phyloP scores from a whole-genome alignment of 2,329 filamentous ascomycete genomes.

The Aureobasidium sp. region DNA sequence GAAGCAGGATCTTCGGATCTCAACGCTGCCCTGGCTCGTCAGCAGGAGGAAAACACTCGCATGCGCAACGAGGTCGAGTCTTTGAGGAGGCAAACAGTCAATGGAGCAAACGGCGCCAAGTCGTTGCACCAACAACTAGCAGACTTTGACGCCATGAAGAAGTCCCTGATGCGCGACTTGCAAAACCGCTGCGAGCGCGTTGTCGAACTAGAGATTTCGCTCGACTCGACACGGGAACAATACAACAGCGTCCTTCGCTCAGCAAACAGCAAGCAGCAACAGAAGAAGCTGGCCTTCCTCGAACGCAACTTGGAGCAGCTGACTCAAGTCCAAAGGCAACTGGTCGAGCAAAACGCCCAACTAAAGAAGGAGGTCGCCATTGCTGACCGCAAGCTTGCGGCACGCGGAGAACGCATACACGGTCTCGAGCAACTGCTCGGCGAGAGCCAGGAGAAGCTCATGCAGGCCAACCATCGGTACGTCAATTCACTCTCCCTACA shows the following conservation, averaged over 20 bases:
- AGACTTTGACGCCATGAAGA: conserved; percentile 99
- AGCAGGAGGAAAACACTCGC: conserved; percentile 73
- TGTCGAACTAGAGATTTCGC: conserved; percentile 93
- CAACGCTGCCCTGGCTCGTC: conserved; percentile 66
- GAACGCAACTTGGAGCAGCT: conserved; percentile 97
- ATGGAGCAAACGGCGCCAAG: conserved; percentile 60
- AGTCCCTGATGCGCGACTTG: conserved; percentile 95
- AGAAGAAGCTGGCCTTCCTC: conserved; percentile 99
- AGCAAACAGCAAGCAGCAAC: conserved; percentile 95
- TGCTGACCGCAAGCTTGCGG: conserved; percentile 93
- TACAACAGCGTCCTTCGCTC: conserved; percentile 97
- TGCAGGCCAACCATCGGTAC: conserved; percentile 93
- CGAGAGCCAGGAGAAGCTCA: conserved; percentile 97
- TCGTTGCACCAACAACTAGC: conserved; percentile 96
- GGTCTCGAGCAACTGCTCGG: conserved; percentile 86
- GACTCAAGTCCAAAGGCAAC: conserved; percentile 92
- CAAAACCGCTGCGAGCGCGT: conserved; percentile 96
- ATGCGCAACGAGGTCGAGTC: conserved; percentile 76
- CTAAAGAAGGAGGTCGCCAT: conserved; percentile 99
- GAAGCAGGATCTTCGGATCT: conserved; percentile 59
- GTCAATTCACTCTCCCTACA: conserved; percentile 28
- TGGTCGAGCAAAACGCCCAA: conserved; percentile 94
- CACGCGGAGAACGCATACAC: conserved; percentile 92
- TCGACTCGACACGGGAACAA: conserved; percentile 95
- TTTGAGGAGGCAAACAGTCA: conserved; percentile 63